A percentile compares a stretch with the other conserved stretches of the same genome.
These are phyloP conservation scores for Carex kokanica DNA, from an alignment of 176 grass and related monocot species.

Conservation along the genomic window DNA sequence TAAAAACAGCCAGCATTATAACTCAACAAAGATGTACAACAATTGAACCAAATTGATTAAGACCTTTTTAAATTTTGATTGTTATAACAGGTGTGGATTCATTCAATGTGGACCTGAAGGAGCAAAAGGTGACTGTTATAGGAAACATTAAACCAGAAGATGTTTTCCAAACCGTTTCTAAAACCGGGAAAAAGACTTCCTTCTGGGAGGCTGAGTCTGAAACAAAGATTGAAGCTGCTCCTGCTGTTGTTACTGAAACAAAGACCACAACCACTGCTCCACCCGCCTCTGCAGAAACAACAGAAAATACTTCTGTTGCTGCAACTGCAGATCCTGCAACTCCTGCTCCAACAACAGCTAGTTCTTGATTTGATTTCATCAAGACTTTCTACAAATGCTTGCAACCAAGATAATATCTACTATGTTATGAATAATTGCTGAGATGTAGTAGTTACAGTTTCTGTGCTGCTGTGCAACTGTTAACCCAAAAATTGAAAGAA, in stretches of 20 bases:
- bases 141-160: slow-evolving; percentile 71
- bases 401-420: neutral
- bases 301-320: slow-evolving; percentile 1
- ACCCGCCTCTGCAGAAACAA: neutral
- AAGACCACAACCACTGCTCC: slow-evolving; percentile 13
- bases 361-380: slow-evolving; percentile 19
- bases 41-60: neutral
- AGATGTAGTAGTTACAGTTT: neutral
- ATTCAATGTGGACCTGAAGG: slow-evolving; percentile 77
- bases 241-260: neutral
- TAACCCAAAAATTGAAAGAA: neutral
- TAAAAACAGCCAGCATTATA: neutral
- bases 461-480: neutral
- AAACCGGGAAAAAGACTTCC: slow-evolving; percentile 76
- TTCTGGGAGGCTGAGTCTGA: slow-evolving; percentile 54
- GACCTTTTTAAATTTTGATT: slow-evolving; percentile 6
- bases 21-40: neutral
- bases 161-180: slow-evolving; percentile 80
- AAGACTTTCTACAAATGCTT: neutral
- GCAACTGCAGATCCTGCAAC: slow-evolving; percentile 12
- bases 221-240: slow-evolving; percentile 15
- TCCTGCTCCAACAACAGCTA: slow-evolving; percentile 16
- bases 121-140: slow-evolving; percentile 88
- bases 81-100: slow-evolving; percentile 54
- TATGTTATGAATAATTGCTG: slow-evolving; percentile 16